Base-by-base conservation (phyloP, 345 rosid species). In the Melaleuca quinquenervia region DNA sequence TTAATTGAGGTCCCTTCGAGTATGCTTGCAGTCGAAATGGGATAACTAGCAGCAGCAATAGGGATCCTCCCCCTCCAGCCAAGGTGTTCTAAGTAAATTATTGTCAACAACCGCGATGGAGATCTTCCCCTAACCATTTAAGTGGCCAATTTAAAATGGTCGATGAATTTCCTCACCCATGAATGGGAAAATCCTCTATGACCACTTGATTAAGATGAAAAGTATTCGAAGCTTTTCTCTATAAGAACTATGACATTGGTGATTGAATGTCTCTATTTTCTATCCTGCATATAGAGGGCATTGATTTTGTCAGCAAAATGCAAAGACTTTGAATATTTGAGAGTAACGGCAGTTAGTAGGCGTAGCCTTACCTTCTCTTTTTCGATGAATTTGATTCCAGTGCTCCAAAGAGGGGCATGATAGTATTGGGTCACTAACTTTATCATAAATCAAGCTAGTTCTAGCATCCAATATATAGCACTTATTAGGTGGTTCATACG, bases 341-440 rank as follows among this genome's bases (percentile, higher is more conserved):
- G 64, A 56, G 32, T 6, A 58, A 58, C 0, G 2, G 2, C 64
- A 26, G 11, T 58, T 58, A 26, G 32, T 11, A 60, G 27, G 98
- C 96, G 86, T 95, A 97, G 54, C 98, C 98, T 11, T 96, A 98
- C 88, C 90, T 96, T 84, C 96, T 95, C 85, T 95, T 96, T 88
- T 96, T 96, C 16, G 98, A 96, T 92, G 98, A 95, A 89, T 95
- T 96, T 50, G 97, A 96, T 90, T 94, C 98, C 53, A 96, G 93
- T 90, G 95, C 99, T 87, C 98, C 96, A 24, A 95, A 96, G 91
- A 93, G 99, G 89, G 98, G 55, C 98, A 94, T 90, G 99, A 95
- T 84, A 95, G 95, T 88, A 95, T 41, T 95, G 98, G 32, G 98
- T 96, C 32, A 95, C 98, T 50, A 97, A 96, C 90, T 93, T 95